These are phyloP conservation scores for Tulasnella sp. DNA, from an alignment of 768 basidiomycete genomes.

Conservation along the genomic window DNA sequence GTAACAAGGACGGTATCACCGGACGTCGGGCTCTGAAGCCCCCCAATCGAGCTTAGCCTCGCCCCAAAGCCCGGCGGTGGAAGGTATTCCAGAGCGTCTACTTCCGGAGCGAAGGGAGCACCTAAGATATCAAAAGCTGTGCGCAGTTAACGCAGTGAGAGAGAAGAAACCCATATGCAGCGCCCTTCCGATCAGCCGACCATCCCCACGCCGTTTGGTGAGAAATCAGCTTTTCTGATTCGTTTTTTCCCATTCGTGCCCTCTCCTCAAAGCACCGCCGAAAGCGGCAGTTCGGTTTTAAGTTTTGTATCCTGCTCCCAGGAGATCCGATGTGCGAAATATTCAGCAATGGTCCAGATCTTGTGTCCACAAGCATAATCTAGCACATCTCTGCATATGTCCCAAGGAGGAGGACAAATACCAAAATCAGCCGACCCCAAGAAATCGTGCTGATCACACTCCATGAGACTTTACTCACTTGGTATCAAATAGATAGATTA, in stretches of 20 bases:
- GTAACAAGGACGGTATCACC: neutral
- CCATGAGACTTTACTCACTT: neutral
- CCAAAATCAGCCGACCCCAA: neutral
- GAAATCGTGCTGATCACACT: neutral
- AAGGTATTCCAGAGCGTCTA: neutral
- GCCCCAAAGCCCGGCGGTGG: neutral
- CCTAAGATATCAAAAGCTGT: neutral
- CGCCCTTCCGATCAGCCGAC: constrained; percentile 4
- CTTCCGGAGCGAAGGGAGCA: neutral
- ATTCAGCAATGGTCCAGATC: constrained; percentile 7
- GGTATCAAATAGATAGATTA: constrained; percentile 8
- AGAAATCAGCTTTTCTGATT: neutral
- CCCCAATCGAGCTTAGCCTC: neutral
- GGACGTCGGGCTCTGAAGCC: neutral
- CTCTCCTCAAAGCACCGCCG: neutral
- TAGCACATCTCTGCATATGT: neutral
- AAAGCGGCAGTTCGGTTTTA: neutral
- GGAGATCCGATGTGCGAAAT: constrained; percentile 3
- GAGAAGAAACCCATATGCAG: neutral
- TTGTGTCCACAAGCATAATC: neutral
- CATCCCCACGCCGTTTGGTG: constrained; percentile 2
- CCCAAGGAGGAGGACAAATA: neutral
- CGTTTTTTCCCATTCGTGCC: neutral
- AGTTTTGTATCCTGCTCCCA: neutral
- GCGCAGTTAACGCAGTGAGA: neutral